phyloP scores from a whole-genome alignment of 2,329 filamentous ascomycete species.

The Nectriaceae sp. region DNA sequence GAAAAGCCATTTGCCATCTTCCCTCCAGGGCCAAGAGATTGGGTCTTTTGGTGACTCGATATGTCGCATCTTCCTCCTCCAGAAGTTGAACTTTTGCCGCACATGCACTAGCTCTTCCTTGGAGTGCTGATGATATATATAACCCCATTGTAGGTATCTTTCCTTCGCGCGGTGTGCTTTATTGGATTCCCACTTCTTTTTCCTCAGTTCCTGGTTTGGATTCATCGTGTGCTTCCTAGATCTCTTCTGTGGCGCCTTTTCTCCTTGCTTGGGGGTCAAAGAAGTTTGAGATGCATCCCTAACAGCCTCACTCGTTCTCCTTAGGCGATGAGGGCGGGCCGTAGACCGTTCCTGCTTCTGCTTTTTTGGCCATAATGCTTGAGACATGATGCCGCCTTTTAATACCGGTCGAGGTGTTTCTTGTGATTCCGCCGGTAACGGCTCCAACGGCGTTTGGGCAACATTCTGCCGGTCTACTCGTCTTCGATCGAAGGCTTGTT shows the following conservation, averaged over 20 bases:
- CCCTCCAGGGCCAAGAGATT: constrained; percentile 26
- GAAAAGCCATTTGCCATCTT: constrained; percentile 33
- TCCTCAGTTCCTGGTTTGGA: neutral
- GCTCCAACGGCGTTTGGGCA: too few relatives aligned
- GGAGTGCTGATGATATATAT: constrained; percentile 29
- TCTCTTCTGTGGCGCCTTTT: neutral
- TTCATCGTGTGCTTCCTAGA: neutral
- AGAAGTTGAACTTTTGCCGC: constrained; percentile 28
- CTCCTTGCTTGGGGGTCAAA: too few relatives aligned
- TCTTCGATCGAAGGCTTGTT: too few relatives aligned
- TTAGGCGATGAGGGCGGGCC: too few relatives aligned
- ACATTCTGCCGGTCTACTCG: too few relatives aligned
- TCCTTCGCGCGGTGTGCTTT: neutral
- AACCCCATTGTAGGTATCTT: constrained; percentile 34
- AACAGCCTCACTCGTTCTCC: too few relatives aligned
- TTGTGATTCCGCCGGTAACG: too few relatives aligned
- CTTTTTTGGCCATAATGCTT: too few relatives aligned
- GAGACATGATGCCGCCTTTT: too few relatives aligned
- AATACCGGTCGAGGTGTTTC: too few relatives aligned
- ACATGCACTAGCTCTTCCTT: constrained; percentile 21
- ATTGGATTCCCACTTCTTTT: neutral
- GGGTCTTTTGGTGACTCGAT: constrained; percentile 10
- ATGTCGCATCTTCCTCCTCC: constrained; percentile 28
- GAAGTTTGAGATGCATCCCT: too few relatives aligned
- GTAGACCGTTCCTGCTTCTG: too few relatives aligned